Evolutionary conservation across 441 rosid genomes (phyloP), one percentile per base, ranked within the genome.

Genomic region (Populus hybrid): DNA sequence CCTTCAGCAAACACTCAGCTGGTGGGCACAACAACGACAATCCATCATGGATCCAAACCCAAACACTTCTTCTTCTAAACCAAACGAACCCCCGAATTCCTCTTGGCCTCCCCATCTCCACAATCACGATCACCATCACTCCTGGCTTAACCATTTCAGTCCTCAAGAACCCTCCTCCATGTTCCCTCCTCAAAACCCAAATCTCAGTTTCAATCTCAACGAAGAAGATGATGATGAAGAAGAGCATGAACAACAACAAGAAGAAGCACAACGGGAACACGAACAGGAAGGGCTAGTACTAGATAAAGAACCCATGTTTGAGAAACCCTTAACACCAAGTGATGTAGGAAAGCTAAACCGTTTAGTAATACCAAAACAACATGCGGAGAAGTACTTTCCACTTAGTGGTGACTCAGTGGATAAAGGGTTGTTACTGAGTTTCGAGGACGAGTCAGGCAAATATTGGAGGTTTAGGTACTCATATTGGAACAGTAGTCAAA

Each of bases 261-360:
- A 5, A 6, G 21, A 32, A 23, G 30, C 19, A 14, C 50, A 78
- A 34, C 73, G 12, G 7, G 79, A 72, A 40, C 21, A 71, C 21
- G 73, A 71, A 71, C 32, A n/a, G 3, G 18, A 72, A 63, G 18
- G 18, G 18, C 19, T 50, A 9, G 30, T 67, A 24, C 65, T 69
- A 2, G 79, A 80, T 8, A 90, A 80, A 78, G 93, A 93, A 68
- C 77, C 87, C 69, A 86, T 95, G 88, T 95, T 95, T 80, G 96
- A 93, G 81, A 95, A 95, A 79, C 91, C 93, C 36, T 86, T 95
- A 69, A 95, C 99, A 0, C 99, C 99, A 0, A 91, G 96, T 72
- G 99, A 95, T 73, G 99, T 95, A 18, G 99, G 99, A 1, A 94
- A 95, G 85, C 97, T 95, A 19, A 95, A 95, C 88, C 92, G 99